phyloP scores from a whole-genome alignment of 2,329 filamentous ascomycete species.

The Aureobasidium vineae region DNA sequence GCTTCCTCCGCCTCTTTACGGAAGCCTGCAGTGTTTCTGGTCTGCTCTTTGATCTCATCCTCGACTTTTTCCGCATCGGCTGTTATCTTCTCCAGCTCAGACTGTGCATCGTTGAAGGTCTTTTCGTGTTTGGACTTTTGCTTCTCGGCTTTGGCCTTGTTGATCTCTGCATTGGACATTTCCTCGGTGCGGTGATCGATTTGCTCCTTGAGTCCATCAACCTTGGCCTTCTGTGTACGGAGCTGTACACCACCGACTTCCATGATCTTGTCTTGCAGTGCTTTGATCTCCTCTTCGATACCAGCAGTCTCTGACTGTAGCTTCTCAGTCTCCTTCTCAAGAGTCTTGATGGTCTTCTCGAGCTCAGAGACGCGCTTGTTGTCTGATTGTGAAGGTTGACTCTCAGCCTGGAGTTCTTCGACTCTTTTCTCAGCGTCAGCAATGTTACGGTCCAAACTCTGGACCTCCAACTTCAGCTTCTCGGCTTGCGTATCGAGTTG shows the following conservation, averaged over 20 bases:
- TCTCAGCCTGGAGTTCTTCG: constrained; percentile 77
- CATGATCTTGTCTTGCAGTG: constrained; percentile 96
- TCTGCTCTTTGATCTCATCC: constrained; percentile 74
- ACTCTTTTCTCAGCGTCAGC: constrained; percentile 80
- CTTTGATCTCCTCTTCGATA: constrained; percentile 89
- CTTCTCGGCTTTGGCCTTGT: constrained; percentile 91
- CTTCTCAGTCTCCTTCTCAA: constrained; percentile 75
- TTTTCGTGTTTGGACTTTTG: constrained; percentile 84
- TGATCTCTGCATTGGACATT: constrained; percentile 81
- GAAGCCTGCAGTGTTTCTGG: constrained; percentile 69
- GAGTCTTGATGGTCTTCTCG: constrained; percentile 71
- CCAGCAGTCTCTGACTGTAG: constrained; percentile 82
- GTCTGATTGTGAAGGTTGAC: constrained; percentile 77
- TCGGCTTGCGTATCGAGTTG: constrained; percentile 85
- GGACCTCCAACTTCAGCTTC: constrained; percentile 84
- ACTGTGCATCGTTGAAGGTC: constrained; percentile 71
- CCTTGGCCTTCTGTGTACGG: constrained; percentile 82
- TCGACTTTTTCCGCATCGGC: constrained; percentile 75
- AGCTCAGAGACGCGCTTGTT: constrained; percentile 69
- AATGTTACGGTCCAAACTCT: constrained; percentile 81
- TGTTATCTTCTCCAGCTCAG: constrained; percentile 70
- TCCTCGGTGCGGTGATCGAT: constrained; percentile 78
- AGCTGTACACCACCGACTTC: constrained; percentile 93
- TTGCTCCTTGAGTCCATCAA: constrained; percentile 84
- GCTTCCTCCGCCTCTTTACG: constrained; percentile 75